Conservation (phyloP, 495 filamentous ascomycete species). For the Tuber aestivum region DNA sequence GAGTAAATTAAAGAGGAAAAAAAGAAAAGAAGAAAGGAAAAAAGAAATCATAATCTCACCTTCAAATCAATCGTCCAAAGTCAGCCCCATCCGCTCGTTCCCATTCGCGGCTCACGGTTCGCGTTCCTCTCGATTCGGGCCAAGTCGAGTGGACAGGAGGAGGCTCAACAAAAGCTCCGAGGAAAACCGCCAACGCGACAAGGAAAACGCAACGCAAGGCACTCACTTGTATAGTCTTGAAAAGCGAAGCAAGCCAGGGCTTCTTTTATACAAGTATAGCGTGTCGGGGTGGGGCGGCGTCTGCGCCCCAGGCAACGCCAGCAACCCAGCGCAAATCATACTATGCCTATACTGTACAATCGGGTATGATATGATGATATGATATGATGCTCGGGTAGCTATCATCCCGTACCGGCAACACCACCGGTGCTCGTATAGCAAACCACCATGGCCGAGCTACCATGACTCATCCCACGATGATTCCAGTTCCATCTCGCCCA, state of each 20-base stretch:
- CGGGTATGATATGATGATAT: no score
- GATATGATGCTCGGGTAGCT: no score
- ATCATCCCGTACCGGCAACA: not conserved
- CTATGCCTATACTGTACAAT: no score
- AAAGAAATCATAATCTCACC: not conserved
- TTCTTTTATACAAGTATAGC: conserved; percentile 3
- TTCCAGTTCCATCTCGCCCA: not conserved
- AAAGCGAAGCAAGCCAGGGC: not conserved
- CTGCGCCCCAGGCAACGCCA: not conserved
- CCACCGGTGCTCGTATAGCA: no score
- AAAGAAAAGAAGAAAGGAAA: not conserved
- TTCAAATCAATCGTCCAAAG: not conserved
- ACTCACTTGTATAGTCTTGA: not conserved
- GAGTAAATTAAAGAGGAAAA: not conserved
- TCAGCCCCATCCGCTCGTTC: not conserved
- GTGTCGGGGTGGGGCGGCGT: not conserved
- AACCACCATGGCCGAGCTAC: not conserved
- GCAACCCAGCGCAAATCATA: not conserved
- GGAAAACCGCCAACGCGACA: not conserved
- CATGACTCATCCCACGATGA: conserved; percentile 5
- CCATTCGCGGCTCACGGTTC: not conserved
- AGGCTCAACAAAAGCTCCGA: not conserved
- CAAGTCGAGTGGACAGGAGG: not conserved
- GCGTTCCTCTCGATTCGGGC: not conserved
- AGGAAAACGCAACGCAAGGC: not conserved